Evolutionary conservation across 768 basidiomycete genomes (phyloP), one percentile per base, ranked within the genome.

Genomic region (Lactarius tabidus): DNA sequence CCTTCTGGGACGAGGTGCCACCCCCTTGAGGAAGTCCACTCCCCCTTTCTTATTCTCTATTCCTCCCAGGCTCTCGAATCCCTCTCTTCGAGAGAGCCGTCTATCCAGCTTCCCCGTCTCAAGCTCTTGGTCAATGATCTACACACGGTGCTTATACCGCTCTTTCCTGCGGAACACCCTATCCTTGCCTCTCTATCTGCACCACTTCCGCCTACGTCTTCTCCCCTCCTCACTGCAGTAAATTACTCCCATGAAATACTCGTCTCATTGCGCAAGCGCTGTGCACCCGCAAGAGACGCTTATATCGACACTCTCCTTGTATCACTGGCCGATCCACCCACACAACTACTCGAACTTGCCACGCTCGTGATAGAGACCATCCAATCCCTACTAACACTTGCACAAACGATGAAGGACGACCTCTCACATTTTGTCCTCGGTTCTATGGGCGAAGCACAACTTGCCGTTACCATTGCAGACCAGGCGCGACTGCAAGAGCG

Each of bases 1-100:
- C 86, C 5, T 91, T 91, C 72, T 91, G 89, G 89, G 84, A 85
- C 48, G 83, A 88, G 80, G 89, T 90, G 69, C 70, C 60, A 54
- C 45, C 5, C 63, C 8, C 63, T 48, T 59, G 68, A 55, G 26
- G 39, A 56, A 14, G 14, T 57, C 29, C 5, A 57, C 26, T 31
- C 59, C 48, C 39, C 26, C 43, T 35, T 35, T 62, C 59, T 51
- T 63, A 53, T 51, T 38, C 31, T 68, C 59, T n/a, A 12, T 26
- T 33, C 36, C 59, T 35, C 33, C 43, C 70, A 91, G 89, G 88
- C 84, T 2, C 67, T 81, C 12, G 77, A 81, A 62, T 72, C 80
- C 1, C 78, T 91, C 8, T 85, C 86, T 3, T 82, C 82, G 31
- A 78, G 82, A n/a, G 74, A 77, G 17, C 87, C 89, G 0, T 79